A percentile compares a stretch with the other conserved stretches of the same genome.
These are phyloP conservation scores for Backusella luteola DNA, from an alignment of 192 early-diverging fungal genomes.

Conservation along the genomic window DNA sequence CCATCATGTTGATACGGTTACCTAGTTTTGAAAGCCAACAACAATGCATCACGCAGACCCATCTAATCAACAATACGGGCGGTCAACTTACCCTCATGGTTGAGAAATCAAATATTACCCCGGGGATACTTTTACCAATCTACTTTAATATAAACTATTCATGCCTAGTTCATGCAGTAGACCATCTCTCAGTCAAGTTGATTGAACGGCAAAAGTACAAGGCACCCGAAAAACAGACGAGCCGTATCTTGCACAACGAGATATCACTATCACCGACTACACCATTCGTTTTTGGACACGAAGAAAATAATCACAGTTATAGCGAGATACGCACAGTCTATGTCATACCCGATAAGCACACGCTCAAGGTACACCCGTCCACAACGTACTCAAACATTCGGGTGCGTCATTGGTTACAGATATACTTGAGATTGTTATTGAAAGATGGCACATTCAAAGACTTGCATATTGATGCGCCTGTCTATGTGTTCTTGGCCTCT, in stretches of 20 bases:
- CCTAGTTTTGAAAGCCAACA: slow-evolving; percentile 13
- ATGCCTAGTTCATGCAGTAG: neutral
- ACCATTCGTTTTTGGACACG: neutral
- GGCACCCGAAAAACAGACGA: slow-evolving; percentile 22
- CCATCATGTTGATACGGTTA: slow-evolving; percentile 20
- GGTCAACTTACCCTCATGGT: slow-evolving; percentile 12
- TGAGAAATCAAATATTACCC: slow-evolving; percentile 20
- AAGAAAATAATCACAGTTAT: neutral
- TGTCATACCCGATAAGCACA: slow-evolving; percentile 21
- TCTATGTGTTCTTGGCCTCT: neutral
- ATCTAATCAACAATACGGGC: neutral
- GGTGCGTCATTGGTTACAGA: slow-evolving; percentile 34
- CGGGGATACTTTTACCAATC: slow-evolving; percentile 22
- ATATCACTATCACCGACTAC: slow-evolving; percentile 18
- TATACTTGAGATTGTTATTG: slow-evolving; percentile 11
- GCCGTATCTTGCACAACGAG: slow-evolving; percentile 31
- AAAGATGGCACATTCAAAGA: slow-evolving; percentile 20
- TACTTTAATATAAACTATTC: slow-evolving; percentile 13
- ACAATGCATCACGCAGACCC: slow-evolving; percentile 18
- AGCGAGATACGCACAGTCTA: slow-evolving; percentile 18
- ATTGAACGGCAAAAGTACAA: slow-evolving; percentile 30
- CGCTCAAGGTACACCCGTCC: slow-evolving; percentile 23
- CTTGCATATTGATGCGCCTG: slow-evolving; percentile 16
- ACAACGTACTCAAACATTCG: slow-evolving; percentile 25
- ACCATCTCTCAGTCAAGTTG: slow-evolving; percentile 23